A percentile compares a stretch with the other conserved stretches of the same genome.
phyloP scores from a whole-genome alignment of 371 early-diverging fungal species.

The Mucor lusitanicus region DNA sequence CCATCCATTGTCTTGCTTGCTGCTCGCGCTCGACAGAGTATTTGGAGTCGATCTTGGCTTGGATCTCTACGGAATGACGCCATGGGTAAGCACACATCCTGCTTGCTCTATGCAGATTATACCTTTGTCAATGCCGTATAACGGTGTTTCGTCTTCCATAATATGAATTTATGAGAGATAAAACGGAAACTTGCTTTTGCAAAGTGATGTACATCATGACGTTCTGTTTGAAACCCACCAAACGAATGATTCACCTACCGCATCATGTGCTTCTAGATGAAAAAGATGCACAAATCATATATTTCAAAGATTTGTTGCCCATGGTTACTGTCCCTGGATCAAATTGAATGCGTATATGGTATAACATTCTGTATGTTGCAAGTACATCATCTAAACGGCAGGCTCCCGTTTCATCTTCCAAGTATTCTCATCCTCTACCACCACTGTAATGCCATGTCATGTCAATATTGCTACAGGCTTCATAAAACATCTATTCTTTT shows the following conservation, averaged over 20 bases:
- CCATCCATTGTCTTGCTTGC: constrained; percentile 69
- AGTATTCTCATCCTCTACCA: too few relatives aligned
- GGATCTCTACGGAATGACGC: constrained; percentile 42
- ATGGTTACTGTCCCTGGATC: background rate
- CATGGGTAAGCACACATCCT: background rate
- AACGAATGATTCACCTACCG: background rate
- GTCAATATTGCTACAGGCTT: too few relatives aligned
- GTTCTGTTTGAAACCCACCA: background rate
- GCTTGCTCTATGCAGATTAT: background rate
- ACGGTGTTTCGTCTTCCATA: constrained; percentile 22
- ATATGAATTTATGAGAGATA: background rate
- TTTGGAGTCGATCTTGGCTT: constrained; percentile 58
- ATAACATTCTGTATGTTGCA: too few relatives aligned
- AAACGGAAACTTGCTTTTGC: background rate
- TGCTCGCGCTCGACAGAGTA: constrained; percentile 60
- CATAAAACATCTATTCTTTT: background rate
- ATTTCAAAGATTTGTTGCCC: background rate
- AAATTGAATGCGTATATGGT: background rate
- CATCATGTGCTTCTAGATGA: background rate
- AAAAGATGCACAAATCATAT: too few relatives aligned
- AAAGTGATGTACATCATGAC: background rate
- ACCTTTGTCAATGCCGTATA: constrained; percentile 27
- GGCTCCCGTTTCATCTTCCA: too few relatives aligned
- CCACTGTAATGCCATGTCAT: too few relatives aligned
- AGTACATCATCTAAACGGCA: too few relatives aligned